Evolutionary conservation across 1,284 basidiomycete genomes (phyloP), one percentile per base, ranked within the genome.

Genomic region (Crucibulum parvulum): DNA sequence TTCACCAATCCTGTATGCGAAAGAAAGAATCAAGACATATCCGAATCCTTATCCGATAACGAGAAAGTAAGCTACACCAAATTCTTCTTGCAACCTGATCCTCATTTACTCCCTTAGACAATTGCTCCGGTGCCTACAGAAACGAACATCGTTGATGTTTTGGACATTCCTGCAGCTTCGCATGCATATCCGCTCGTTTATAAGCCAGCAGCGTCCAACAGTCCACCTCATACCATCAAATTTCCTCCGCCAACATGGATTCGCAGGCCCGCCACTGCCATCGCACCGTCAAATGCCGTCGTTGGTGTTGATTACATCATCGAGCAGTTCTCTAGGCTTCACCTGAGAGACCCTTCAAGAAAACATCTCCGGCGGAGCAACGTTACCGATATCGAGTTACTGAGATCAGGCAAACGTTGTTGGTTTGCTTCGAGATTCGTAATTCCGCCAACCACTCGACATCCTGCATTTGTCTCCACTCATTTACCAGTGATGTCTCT

Each of bases 101-200:
- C 31, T 31, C 4, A 31, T 31, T 31, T 31, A 31, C 4, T 31
- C 31, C 31, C 31, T 31, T 31, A 31, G 31, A 31, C 31, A 5
- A 31, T 31, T 31, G 31, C 31, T 31, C 3, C 31, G 5, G 31
- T 31, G 31, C 31, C 5, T 31, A 31, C 31, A 31, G 31, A 31
- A 31, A 31, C 31, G 31, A 5, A 31, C 5, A 31, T 5, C 5
- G 4, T 50, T n/a, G 7, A 50, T 31, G 7, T 50, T 50, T 31
- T 50, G 24, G 47, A 50, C 24, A 50, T 50, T 11, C 47, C 47
- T 50, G 47, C 47, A 1, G 72, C 81, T 1, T 61, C 61, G 0
- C 77, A 82, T 55, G 79, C 78, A 0, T 83, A 77, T 51, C 81
- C 81, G 1, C 50, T 69, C 0, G 36, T 56, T 0, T 83, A 75